Evolutionary conservation across 371 early-diverging fungal species (phyloP).

Genomic region (Chytridium lagenaria): DNA sequence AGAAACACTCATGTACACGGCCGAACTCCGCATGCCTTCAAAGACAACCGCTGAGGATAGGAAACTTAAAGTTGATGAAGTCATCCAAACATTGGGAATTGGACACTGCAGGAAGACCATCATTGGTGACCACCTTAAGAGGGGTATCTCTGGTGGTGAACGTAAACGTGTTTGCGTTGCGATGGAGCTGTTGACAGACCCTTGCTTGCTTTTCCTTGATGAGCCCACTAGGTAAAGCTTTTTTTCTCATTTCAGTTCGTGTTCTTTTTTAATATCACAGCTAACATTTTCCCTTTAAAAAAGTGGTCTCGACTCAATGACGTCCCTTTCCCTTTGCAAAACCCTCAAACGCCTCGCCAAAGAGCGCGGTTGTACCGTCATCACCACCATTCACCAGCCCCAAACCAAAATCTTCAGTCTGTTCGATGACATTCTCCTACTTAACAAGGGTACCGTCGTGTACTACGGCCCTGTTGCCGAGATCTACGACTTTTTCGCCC

Average conservation of each 20-base stretch:
- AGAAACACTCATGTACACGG: slow-evolving; percentile 71
- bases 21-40: slow-evolving; percentile 74
- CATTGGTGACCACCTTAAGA: slow-evolving; percentile 92
- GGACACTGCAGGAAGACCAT: slow-evolving; percentile 75
- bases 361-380: slow-evolving; percentile 56
- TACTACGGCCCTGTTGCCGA: slow-evolving; percentile 54
- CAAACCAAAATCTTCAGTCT: slow-evolving; percentile 65
- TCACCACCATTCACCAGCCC: slow-evolving; percentile 95
- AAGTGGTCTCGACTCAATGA: slow-evolving; percentile 79
- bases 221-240: slow-evolving; percentile 78
- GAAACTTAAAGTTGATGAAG: slow-evolving; percentile 63
- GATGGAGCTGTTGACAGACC: slow-evolving; percentile 37
- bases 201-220: slow-evolving; percentile 86
- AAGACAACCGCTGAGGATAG: slow-evolving; percentile 48
- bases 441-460: slow-evolving; percentile 58
- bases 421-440: slow-evolving; percentile 68
- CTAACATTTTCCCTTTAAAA: neutral
- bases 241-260: neutral
- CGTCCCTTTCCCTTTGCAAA: slow-evolving; percentile 64
- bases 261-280: neutral
- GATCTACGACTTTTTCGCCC: slow-evolving; percentile 41
- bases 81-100: slow-evolving; percentile 80
- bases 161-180: slow-evolving; percentile 62
- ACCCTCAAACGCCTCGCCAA: slow-evolving; percentile 62
- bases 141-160: slow-evolving; percentile 93